These are phyloP conservation scores for Asterionellopsis glacialis DNA, from an alignment of 108 stramenopile genomes.

Conservation along the genomic window DNA sequence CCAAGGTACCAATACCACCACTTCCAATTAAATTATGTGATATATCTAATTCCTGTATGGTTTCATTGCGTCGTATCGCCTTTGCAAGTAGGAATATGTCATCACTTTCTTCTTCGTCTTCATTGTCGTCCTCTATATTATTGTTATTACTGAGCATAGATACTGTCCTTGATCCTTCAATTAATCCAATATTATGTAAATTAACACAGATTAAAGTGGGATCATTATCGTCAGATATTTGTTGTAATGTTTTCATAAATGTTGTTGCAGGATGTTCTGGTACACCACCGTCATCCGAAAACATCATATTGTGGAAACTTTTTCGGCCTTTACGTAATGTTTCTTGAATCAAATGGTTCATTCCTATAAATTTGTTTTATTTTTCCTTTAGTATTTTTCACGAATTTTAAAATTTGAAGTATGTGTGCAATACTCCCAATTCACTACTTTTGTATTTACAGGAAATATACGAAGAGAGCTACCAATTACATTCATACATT, in stretches of 20 bases:
- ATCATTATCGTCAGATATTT: neutral
- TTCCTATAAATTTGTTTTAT: too few species aligned
- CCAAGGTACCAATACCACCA: neutral
- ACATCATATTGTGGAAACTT: conserved; percentile 1
- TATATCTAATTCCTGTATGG: neutral
- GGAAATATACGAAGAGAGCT: too few species aligned
- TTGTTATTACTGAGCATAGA: neutral
- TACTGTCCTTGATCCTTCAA: neutral
- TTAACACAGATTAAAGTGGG: neutral
- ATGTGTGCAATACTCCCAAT: too few species aligned
- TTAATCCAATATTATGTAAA: neutral
- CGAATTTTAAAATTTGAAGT: too few species aligned
- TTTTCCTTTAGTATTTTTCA: too few species aligned
- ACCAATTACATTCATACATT: too few species aligned
- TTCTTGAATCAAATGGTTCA: too few species aligned
- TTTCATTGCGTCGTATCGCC: neutral
- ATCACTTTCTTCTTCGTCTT: neutral
- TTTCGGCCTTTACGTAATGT: neutral
- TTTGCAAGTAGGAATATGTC: neutral
- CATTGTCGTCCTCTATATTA: neutral
- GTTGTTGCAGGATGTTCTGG: neutral
- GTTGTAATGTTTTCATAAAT: too few species aligned
- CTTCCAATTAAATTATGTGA: neutral
- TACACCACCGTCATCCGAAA: neutral
- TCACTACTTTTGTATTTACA: too few species aligned